Conservation (phyloP, 371 early-diverging fungal genomes). For the Encephalitozoon intestinalis region DNA sequence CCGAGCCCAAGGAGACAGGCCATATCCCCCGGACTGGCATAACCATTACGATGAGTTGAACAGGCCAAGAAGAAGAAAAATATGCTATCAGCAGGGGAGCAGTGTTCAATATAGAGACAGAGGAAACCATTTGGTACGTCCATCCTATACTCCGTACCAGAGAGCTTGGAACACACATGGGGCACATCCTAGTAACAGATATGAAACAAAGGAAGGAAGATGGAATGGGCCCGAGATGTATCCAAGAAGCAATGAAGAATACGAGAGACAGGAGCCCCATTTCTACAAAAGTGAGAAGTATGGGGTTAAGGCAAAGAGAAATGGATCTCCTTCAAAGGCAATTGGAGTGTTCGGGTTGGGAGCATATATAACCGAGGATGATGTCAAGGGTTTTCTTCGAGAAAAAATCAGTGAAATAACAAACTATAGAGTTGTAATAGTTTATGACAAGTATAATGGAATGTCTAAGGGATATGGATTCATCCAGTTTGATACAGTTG, state of each 20-base stretch:
- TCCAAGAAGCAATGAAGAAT: not conserved
- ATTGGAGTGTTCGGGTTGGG: conserved; percentile 57
- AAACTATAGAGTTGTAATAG: conserved; percentile 34
- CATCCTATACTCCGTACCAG: not conserved
- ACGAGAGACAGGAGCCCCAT: not conserved
- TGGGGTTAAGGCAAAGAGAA: conserved; percentile 8
- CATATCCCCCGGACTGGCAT: not conserved
- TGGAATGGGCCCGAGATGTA: not conserved
- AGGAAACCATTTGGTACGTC: not conserved
- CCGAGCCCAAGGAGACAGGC: not conserved
- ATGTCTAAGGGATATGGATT: conserved; percentile 55
- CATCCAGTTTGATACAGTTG: conserved; percentile 54
- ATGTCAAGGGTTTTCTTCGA: conserved; percentile 49
- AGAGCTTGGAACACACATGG: not conserved
- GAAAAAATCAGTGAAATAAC: conserved; percentile 39
- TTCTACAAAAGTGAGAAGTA: not conserved
- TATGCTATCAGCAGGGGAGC: not conserved
- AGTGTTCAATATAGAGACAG: not conserved
- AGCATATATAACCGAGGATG: conserved; percentile 39
- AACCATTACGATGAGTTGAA: not conserved
- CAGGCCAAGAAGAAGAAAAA: not conserved
- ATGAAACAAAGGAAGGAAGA: not conserved
- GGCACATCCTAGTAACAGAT: not conserved
- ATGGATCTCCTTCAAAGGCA: conserved; percentile 44
- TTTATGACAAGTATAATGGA: conserved; percentile 47